Evolutionary conservation across 1,139 yeast genomes (phyloP), one percentile per base, ranked within the genome.

Genomic region (Kazachstania sp.): DNA sequence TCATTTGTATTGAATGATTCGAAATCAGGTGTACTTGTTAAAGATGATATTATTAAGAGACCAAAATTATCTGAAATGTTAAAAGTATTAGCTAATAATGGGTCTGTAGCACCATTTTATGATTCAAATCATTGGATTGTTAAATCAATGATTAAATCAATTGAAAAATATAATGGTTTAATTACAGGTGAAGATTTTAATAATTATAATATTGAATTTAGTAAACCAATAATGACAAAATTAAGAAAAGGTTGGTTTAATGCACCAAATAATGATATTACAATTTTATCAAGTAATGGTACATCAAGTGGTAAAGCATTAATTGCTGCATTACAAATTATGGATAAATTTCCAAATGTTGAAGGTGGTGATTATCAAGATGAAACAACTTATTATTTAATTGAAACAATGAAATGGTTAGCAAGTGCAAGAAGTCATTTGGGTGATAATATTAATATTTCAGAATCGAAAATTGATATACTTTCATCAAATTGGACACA

Each of bases 351-450:
- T 59, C 68, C 71, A n/a, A 59, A 63, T 34, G 55, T 58, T 5
- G 58, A 61, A 15, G 73, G 72, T 8, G 68, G 68, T 4, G 81
- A 79, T 49, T 71, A 73, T 56, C 60, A 60, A 4, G 70, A 71
- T 0, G 58, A 74, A 5, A 72, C 76, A n/a, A 71, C 80, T 2
- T 96, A 86, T 58, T 73, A 86, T 47, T 63, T 87, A 13, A 70
- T 88, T 13, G 98, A 92, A 65, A 70, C 86, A 6, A 87, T 90
- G 94, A 90, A 90, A 65, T 92, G 96, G 95, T 76, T 87, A 75
- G 86, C 90, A 0, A 76, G 94, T 9, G 90, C 84, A 0, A 73
- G 97, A 50, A 79, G 92, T 16, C 75, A 86, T 56, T 73, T 90
- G 23, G 97, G 97, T 1, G 96, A 87, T 58, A 63, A 67, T 9